Base-by-base conservation (phyloP, 2,329 filamentous ascomycete species). In the Rasamsonia emersonii region DNA sequence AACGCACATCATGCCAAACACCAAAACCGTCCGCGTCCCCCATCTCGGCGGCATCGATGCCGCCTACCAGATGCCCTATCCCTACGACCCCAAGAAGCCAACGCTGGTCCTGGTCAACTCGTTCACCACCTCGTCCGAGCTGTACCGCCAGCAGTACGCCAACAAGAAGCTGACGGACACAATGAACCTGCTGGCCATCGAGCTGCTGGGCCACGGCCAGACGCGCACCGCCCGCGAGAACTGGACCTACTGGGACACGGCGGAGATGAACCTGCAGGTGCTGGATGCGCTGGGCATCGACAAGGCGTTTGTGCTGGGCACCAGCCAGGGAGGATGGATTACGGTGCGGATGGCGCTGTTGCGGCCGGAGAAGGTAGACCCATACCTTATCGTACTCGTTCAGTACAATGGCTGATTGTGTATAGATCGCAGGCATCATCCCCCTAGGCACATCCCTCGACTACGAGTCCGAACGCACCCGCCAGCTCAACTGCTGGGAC, bases 171-270 rank as follows among this genome's bases (percentile, higher is more conserved):
- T 68, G 7, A 58, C 50, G 0, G 48, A 51, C 4, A 43, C 45
- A 2, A 58, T 67, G 49, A 73, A 73, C 37, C 51, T 73, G 5
- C 40, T 73, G n/a, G 65, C 68, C 9, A 68, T 73, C 36, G 70
- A 73, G 46, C 58, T 65, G 4, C 58, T 73, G 8, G 70, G 70
- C 14, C 69, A 73, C 44, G 69, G 70, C 3, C 48, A 63, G 35
- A 73, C 69, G 4, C 51, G 61, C 7, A 59, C 60, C 4, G 49
- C 53, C 14, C 41, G 46, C 3, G 60, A 67, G 36, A 57, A 69
- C 28, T 73, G 61, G 43, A 73, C 68, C 4, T 73, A 73, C 45
- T 73, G 70, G 70, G 68, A 71, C 42, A 62, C 66, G 0, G 67
- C 67, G 2, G 56, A 62, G 33, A 70, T 77, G 66, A 64, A 65